Percentiles rank a stretch among this genome's conserved stretches.
Evolutionary conservation across 176 grass and related monocot genomes (phyloP).

Genomic region (Carex scoparia): DNA sequence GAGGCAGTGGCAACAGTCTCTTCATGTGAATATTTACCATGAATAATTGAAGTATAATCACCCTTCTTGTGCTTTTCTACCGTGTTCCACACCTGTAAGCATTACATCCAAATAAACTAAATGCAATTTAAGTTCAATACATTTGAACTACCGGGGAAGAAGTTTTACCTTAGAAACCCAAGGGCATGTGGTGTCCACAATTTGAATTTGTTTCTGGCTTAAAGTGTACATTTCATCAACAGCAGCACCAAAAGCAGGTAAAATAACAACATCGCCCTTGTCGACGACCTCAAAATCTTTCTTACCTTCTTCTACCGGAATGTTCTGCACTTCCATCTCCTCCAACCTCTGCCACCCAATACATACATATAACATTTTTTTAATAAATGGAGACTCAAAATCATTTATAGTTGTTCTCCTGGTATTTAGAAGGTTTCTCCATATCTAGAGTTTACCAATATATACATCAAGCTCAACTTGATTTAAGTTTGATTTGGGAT

Average conservation of each 20-base stretch:
- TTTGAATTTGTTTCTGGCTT: constrained; percentile 96
- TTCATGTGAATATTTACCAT: constrained; percentile 95
- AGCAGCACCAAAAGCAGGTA: constrained; percentile 91
- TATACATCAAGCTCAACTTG: neutral
- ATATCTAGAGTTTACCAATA: neutral
- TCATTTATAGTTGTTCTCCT: neutral
- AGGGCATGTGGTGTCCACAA: constrained; percentile 96
- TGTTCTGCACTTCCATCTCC: constrained; percentile 61
- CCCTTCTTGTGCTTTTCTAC: constrained; percentile 99
- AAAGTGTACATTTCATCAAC: constrained; percentile 95
- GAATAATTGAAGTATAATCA: constrained; percentile 93
- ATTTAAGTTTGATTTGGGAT: neutral
- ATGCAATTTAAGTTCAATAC: neutral
- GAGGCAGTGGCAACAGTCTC: constrained; percentile 94
- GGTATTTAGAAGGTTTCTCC: neutral
- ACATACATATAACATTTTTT: neutral
- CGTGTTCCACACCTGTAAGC: constrained; percentile 85
- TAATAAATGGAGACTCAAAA: neutral
- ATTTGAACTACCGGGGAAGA: neutral
- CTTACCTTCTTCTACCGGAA: constrained; percentile 53
- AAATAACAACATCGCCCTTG: constrained; percentile 77
- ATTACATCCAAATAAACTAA: neutral
- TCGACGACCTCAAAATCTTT: constrained; percentile 72
- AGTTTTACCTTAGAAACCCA: constrained; percentile 89
- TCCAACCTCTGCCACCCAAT: constrained; percentile 60